Base-by-base conservation (phyloP, 345 rosid species). In the Citrus unshiu region DNA sequence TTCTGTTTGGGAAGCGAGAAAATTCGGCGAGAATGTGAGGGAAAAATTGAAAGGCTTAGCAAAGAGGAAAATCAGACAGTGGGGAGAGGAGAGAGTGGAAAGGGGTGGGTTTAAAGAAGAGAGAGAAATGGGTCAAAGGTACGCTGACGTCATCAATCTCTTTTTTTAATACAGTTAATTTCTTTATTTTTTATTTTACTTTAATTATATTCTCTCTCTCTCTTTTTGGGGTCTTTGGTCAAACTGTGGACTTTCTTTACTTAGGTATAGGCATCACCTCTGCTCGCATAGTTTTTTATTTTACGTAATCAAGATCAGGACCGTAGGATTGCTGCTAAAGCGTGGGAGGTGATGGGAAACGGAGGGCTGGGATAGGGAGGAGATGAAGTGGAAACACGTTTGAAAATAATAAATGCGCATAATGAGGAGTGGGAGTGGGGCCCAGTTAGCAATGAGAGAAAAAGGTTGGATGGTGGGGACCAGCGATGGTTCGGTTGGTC, bases 31-130 rank as follows among this genome's bases (percentile, higher is more conserved):
- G 34, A 70, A 51, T 25, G 67, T 37, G 25, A 68, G 22, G 29
- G 72, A 73, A 40, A 72, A 59, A 37, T 69, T 4, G n/a, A 25
- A 21, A 24, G 51, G 1, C 9, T 49, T 10, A 21, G 78, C 10
- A 4, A 12, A 30, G 16, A 40, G 75, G 14, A 19, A 29, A 16
- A 60, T 68, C 24, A 63, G 75, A 49, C 60, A 37, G 78, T 59
- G 69, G 37, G n/a, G 73, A 24, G 2, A 7, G 35, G 46, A 59
- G 77, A 30, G 62, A 46, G 74, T 46, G 78, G 22, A 73, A 18
- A 54, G 81, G 61, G 75, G 81, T 77, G 89, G 79, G 87, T 83
- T 86, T 89, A 89, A 87, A 84, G 90, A 77, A 71, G 84, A 75
- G 79, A 73, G 70, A 80, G 78, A 82, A 70, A 79, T 13, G 84